Evolutionary conservation across 2,329 filamentous ascomycete genomes (phyloP), one percentile per base, ranked within the genome.

Genomic region (Clonostachys rhizophaga): DNA sequence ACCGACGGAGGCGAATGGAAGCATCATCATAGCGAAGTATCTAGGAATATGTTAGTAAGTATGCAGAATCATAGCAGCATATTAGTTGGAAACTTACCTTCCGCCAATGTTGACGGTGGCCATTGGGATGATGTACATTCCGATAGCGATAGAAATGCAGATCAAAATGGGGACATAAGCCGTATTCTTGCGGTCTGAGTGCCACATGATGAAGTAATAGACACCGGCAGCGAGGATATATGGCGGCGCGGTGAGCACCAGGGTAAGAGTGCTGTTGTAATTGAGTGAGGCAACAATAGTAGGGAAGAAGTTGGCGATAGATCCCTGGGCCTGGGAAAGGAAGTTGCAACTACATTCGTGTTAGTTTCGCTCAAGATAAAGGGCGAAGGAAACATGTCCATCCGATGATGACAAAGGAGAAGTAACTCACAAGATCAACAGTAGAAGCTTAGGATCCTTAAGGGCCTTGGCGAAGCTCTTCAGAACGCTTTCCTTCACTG

Each of bases 221-320:
- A 69, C 56, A 5, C 58, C 52, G 4, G 58, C 66, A 1, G 68
- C 68, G 54, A 82, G 81, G 3, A 75, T 68, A 74, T 79, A 83
- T 1, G 80, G 80, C 2, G 78, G 78, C 2, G 77, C 67, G 54
- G 74, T 78, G 66, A 81, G 73, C n/a, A 81, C 65, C 13, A 81
- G 65, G 0, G 76, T 79, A 0, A 74, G 70, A 2, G 76, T 69
- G 47, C 77, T 72, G 34, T 47, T 58, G 50, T 78, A 81, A 18
- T 76, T 75, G 6, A 81, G 68, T 0, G 78, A 79, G 20, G 62
- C 61, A 0, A 77, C 79, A 34, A 81, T 64, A 1, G 71, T 73
- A 16, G 50, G 50, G 30, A 50, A 52, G 40, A 45, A 52, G 37
- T 52, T 50, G 17, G 33, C 42, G 41, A 52, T 49, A 2, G 44